phyloP scores from a whole-genome alignment of 2,329 filamentous ascomycete species.

The Fonsecaea erecta region DNA sequence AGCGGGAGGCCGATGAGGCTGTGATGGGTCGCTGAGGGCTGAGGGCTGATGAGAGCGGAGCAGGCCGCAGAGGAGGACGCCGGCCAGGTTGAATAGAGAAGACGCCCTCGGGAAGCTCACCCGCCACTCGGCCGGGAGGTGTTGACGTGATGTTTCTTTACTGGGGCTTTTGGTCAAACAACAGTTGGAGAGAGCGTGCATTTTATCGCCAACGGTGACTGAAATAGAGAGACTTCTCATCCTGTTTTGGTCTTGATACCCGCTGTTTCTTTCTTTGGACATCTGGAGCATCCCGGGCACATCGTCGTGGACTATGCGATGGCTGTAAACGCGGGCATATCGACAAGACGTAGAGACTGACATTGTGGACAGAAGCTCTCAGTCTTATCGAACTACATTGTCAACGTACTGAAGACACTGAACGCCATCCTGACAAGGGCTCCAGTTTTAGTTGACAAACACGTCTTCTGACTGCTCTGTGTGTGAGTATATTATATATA shows the following conservation, averaged over 20 bases:
- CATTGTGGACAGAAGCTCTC: background rate
- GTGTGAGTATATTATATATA: background rate
- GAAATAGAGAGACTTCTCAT: conserved; percentile 2
- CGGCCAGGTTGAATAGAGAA: conserved; percentile 10
- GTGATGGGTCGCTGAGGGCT: conserved; percentile 24
- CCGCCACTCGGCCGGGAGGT: background rate
- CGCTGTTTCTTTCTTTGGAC: background rate
- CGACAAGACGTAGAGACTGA: background rate
- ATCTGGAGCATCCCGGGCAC: background rate
- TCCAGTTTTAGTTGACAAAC: background rate
- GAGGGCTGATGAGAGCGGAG: conserved; percentile 19
- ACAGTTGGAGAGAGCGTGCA: conserved; percentile 2
- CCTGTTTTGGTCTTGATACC: background rate
- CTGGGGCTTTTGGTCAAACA: background rate
- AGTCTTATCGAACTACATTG: background rate
- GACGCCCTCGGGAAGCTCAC: background rate
- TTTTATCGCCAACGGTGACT: conserved; percentile 15
- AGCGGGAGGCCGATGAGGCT: conserved; percentile 21
- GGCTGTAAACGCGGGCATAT: background rate
- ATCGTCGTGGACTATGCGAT: background rate
- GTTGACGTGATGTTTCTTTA: background rate
- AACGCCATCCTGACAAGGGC: background rate
- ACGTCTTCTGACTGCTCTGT: background rate
- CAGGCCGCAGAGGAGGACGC: conserved; percentile 16
- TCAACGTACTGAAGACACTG: background rate